Evolutionary conservation across 805 yeast species (phyloP), one percentile per base, ranked within the genome.

Genomic region (Ogataea glucozyma): DNA sequence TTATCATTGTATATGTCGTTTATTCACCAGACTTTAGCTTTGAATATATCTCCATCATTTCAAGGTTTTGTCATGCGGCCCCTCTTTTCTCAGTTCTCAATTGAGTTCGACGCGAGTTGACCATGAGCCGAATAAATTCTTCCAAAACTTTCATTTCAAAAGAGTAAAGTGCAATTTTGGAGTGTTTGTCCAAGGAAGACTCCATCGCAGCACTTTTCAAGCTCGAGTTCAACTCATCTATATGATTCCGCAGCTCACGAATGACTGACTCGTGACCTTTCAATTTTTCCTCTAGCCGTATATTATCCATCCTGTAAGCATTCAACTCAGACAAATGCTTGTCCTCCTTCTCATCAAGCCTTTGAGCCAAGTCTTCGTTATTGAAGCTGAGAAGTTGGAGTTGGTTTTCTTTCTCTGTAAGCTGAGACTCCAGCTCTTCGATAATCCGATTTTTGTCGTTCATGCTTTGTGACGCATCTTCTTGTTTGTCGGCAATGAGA

Each of bases 401-500:
- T 17, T 42, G 41, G 29, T 43, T 38, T 13, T 46, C 49, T 21
- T 43, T 46, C 20, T 41, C 44, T 10, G 31, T 23, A 21, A 51
- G 17, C 21, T 40, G 47, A 4, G 33, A 10, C 17, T 44, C 42
- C 18, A 48, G 41, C 24, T 42, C 38, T 10, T 37, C 39, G 10
- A 44, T 26, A 22, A 31, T n/a, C 3, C 48, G 46, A 23, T 51
- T 48, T 3, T 38, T 48, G 13, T 47, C 56, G 7, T 40, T 38
- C 21, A 44, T 40, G 20, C 38, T n/a, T 43, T 31, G 26, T 43
- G 44, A 33, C 37, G 35, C 11, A 43, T 49, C 44, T 31, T 18
- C 47, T 36, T 34, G 55, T 41, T 43, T 51, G 46, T 46, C 47
- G 33, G 47, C 60, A 29, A 46, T 51, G 12, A 47, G 31, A 37